These are phyloP conservation scores for Trichoderma semiorbis DNA, from an alignment of 2,329 filamentous ascomycete genomes.

Conservation along the genomic window DNA sequence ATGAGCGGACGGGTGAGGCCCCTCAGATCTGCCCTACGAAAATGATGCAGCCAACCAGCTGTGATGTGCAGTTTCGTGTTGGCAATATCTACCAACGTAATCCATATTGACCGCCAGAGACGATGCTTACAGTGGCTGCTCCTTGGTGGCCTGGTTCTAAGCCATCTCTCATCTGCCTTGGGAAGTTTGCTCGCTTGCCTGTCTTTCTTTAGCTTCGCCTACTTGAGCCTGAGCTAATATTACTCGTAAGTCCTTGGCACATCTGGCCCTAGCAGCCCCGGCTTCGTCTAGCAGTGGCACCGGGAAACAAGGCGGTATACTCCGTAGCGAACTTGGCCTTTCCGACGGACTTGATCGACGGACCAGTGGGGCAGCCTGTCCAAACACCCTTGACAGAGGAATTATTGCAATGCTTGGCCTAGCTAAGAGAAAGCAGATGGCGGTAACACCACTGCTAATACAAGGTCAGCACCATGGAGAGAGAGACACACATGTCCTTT, in stretches of 20 bases:
- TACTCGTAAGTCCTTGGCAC: background rate
- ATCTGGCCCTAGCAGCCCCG: background rate
- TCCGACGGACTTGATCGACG: background rate
- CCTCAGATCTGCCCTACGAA: slow-evolving; percentile 1
- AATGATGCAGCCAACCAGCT: background rate
- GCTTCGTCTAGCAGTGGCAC: background rate
- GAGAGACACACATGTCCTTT: background rate
- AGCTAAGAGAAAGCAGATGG: background rate
- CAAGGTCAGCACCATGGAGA: background rate
- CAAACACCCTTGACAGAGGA: background rate
- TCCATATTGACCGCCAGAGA: background rate
- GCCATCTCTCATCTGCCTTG: background rate
- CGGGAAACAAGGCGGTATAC: background rate
- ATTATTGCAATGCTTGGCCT: background rate
- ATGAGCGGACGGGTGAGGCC: background rate
- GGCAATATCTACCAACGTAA: background rate
- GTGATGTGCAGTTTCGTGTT: background rate
- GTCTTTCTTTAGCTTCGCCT: background rate
- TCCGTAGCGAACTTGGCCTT: background rate
- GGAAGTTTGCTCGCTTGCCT: background rate
- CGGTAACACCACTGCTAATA: background rate
- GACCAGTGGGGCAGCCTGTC: background rate
- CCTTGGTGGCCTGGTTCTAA: background rate
- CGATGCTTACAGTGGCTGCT: background rate
- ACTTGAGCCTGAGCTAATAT: background rate